These are phyloP conservation scores for Rubia balearica DNA, from an alignment of 305 asterid species.

Conservation along the genomic window DNA sequence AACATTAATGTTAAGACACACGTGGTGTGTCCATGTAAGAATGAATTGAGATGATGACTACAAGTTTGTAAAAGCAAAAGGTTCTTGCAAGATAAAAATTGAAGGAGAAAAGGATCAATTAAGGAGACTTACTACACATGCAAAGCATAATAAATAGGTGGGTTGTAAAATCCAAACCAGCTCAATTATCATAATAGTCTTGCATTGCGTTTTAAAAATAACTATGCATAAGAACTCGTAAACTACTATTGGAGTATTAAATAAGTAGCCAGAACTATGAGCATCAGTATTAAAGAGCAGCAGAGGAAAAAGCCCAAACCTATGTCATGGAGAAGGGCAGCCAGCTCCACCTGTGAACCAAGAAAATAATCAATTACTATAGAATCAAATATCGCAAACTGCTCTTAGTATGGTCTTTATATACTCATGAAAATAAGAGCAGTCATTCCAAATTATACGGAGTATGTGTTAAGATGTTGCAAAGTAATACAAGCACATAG, in stretches of 20 bases:
- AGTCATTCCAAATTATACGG: not conserved
- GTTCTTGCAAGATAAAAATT: not conserved
- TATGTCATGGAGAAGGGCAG: slow-evolving; percentile 94
- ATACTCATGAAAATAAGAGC: not conserved
- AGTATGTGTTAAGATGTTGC: not conserved
- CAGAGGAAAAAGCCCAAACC: slow-evolving; percentile 27
- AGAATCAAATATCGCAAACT: not conserved
- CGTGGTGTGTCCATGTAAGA: not conserved
- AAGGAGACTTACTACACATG: not conserved
- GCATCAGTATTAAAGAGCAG: slow-evolving; percentile 4
- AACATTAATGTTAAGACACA: not conserved
- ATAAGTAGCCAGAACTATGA: not conserved
- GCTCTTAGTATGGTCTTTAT: not conserved
- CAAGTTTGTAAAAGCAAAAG: not conserved
- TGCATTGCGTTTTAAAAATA: not conserved
- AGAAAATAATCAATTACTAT: not conserved
- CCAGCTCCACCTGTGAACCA: slow-evolving; percentile 72
- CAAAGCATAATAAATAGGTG: not conserved
- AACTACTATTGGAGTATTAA: not conserved
- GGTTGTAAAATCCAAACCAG: not conserved
- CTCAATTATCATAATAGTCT: not conserved
- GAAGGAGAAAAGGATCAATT: not conserved
- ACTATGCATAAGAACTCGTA: not conserved
- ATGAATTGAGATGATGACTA: slow-evolving; percentile 8
- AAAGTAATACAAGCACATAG: not conserved